These are phyloP conservation scores for Colletotrichum falcatum DNA, from an alignment of 2,329 filamentous ascomycete genomes.

Conservation along the genomic window DNA sequence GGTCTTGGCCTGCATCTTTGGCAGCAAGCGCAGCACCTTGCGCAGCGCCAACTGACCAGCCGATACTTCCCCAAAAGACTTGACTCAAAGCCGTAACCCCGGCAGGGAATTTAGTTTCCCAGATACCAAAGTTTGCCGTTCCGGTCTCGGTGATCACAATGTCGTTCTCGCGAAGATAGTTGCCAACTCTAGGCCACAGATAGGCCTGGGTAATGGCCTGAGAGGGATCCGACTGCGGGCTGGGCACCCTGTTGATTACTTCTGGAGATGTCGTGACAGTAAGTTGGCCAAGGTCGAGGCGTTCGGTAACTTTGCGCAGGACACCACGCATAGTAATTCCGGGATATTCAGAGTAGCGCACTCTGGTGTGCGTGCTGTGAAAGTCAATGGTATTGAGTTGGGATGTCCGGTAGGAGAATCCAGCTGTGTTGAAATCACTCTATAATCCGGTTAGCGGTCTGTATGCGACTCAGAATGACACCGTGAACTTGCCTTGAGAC, in stretches of 20 bases:
- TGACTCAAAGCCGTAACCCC: conserved; percentile 86
- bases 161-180: conserved; percentile 79
- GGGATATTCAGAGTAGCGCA: conserved; percentile 84
- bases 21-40: conserved; percentile 79
- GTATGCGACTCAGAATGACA: neutral
- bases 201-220: conserved; percentile 74
- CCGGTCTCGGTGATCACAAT: conserved; percentile 89
- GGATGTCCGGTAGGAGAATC: conserved; percentile 83
- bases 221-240: conserved; percentile 53
- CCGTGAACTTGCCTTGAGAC: conserved; percentile 59
- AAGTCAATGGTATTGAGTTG: conserved; percentile 85
- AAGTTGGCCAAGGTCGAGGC: conserved; percentile 68
- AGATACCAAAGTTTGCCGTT: conserved; percentile 89
- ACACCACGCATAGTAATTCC: conserved; percentile 83
- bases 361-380: conserved; percentile 78
- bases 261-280: conserved; percentile 64
- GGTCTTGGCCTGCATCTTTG: conserved; percentile 69
- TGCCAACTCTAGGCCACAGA: conserved; percentile 82
- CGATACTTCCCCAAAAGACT: conserved; percentile 78
- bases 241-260: conserved; percentile 63
- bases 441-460: conserved; percentile 47
- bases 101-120: conserved; percentile 83
- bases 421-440: conserved; percentile 85
- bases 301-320: conserved; percentile 75
- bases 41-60: conserved; percentile 69